Evolutionary conservation across 2,329 filamentous ascomycete species (phyloP).

Genomic region (Stachybotrys chartarum): DNA sequence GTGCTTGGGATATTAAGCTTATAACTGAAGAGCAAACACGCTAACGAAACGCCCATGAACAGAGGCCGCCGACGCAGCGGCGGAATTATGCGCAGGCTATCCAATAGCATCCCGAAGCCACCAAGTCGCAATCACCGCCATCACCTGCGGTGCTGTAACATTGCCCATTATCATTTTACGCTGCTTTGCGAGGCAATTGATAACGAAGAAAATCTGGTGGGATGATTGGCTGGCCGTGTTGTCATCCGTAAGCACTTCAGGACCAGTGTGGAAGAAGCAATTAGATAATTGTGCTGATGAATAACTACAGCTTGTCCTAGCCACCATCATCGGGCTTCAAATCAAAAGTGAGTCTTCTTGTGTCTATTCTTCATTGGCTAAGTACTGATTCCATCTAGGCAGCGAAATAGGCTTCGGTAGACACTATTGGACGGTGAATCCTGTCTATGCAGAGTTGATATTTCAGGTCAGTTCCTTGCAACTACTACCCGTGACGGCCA

Average conservation of each 20-base stretch:
- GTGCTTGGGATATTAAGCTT: not conserved
- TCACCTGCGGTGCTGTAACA: not conserved
- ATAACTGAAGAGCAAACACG: not conserved
- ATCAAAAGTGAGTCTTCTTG: not conserved
- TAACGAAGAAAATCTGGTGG: constrained; percentile 1
- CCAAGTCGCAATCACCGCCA: not conserved
- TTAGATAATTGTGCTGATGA: not conserved
- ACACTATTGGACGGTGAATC: constrained; percentile 2
- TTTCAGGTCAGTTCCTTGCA: not conserved
- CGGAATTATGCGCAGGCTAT: not conserved
- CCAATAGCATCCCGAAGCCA: not conserved
- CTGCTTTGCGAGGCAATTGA: not conserved
- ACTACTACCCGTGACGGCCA: not conserved
- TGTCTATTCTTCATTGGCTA: not conserved
- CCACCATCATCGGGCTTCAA: not conserved
- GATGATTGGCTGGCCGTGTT: constrained; percentile 1
- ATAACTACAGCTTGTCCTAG: not conserved
- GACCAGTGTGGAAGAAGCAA: not conserved
- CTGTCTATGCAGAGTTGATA: not conserved
- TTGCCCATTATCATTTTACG: not conserved
- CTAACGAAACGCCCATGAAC: not conserved
- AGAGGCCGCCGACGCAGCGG: not conserved
- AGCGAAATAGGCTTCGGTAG: not conserved
- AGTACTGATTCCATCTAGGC: not conserved
- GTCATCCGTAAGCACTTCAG: not conserved